Conservation (phyloP, 1,284 basidiomycete genomes). For the Ceratorhiza oryzae-sativae region DNA sequence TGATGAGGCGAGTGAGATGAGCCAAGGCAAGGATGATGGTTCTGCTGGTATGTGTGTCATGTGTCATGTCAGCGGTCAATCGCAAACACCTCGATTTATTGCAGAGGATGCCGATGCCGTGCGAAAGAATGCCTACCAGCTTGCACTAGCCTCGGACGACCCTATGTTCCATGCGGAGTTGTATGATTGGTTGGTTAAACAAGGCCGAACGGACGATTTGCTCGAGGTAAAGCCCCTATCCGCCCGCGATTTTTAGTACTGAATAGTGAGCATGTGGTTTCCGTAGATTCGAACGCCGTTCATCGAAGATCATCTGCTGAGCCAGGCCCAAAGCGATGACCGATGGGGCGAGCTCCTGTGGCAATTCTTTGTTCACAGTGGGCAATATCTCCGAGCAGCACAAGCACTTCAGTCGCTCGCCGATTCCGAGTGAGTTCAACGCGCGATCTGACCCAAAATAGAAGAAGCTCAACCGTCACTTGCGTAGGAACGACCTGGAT, state of each 20-base stretch:
- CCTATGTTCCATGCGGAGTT: slow-evolving; percentile 93
- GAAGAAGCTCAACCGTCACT: slow-evolving; percentile 5
- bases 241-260: background rate
- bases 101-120: slow-evolving; percentile 69
- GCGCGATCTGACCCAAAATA: background rate
- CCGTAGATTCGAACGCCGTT: slow-evolving; percentile 78
- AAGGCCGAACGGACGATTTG: slow-evolving; percentile 84
- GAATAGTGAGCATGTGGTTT: slow-evolving; percentile 28
- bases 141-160: slow-evolving; percentile 85
- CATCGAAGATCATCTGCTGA: slow-evolving; percentile 82
- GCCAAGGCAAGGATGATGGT: slow-evolving; percentile 52
- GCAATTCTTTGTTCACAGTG: slow-evolving; percentile 95
- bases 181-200: slow-evolving; percentile 91
- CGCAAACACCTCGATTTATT: background rate
- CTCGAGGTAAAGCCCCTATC: slow-evolving; percentile 69
- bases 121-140: slow-evolving; percentile 75
- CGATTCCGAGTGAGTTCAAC: slow-evolving; percentile 61
- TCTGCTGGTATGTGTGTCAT: slow-evolving; percentile 47
- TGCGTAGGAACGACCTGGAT: slow-evolving; percentile 67
- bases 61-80: slow-evolving; percentile 43
- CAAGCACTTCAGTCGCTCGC: slow-evolving; percentile 87
- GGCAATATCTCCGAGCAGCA: slow-evolving; percentile 84
- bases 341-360: slow-evolving; percentile 91
- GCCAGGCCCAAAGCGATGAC: slow-evolving; percentile 78
- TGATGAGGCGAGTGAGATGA: slow-evolving; percentile 60